Percentiles rank a stretch among this genome's conserved stretches.
These are phyloP conservation scores for Leptographium flavum DNA, from an alignment of 2,329 filamentous ascomycete species.

Conservation along the genomic window DNA sequence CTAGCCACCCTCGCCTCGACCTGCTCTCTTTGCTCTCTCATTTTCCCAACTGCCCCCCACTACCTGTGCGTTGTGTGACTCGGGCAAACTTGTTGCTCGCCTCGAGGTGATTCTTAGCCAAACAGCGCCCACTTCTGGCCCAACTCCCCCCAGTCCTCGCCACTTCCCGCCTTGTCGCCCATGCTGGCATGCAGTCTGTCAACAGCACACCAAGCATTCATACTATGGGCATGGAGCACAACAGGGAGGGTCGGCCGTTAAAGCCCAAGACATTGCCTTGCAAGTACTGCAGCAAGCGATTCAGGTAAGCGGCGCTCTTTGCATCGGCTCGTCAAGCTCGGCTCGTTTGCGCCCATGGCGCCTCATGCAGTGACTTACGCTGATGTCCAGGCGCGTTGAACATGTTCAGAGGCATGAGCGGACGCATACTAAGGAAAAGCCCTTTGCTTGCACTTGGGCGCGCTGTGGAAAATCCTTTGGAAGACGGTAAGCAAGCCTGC, in stretches of 20 bases:
- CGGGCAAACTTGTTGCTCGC: not conserved
- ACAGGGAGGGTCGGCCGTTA: constrained; percentile 37
- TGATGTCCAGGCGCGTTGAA: constrained; percentile 40
- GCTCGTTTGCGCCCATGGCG: too few species aligned
- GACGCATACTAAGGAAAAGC: constrained; percentile 52
- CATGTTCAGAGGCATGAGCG: constrained; percentile 50
- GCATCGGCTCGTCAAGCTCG: constrained; percentile 15
- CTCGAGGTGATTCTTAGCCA: not conserved
- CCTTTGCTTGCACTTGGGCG: constrained; percentile 44
- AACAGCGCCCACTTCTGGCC: not conserved
- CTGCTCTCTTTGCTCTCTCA: not conserved
- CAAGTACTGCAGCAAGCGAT: constrained; percentile 48
- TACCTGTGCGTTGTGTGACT: not conserved
- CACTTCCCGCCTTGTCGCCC: constrained; percentile 1
- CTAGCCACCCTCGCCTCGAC: too few species aligned
- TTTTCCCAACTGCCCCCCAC: not conserved
- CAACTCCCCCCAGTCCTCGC: not conserved
- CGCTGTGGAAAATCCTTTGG: constrained; percentile 49
- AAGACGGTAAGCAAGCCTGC: constrained; percentile 34
- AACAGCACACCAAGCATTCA: constrained; percentile 30
- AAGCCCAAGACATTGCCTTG: constrained; percentile 49
- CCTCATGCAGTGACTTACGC: constrained; percentile 27
- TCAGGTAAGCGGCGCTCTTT: constrained; percentile 32
- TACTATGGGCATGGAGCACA: constrained; percentile 26
- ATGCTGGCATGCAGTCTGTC: constrained; percentile 41